A percentile compares a stretch with the other conserved stretches of the same genome.
These are phyloP conservation scores for Cladosporium sp. DNA, from an alignment of 2,329 filamentous ascomycete genomes.

Conservation along the genomic window DNA sequence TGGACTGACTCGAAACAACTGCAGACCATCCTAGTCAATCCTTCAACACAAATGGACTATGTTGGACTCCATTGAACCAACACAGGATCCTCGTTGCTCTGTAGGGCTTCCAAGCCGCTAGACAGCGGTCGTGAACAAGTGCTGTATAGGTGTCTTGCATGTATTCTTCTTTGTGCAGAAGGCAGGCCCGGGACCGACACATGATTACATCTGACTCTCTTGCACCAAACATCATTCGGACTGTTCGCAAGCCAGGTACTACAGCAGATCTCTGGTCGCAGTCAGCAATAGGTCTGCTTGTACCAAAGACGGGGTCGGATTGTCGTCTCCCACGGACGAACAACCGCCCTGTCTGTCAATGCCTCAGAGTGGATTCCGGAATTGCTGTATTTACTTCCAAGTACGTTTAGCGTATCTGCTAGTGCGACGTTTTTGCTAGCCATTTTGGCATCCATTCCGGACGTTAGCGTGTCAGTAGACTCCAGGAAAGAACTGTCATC, in stretches of 20 bases:
- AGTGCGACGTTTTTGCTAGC: background rate
- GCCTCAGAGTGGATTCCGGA: background rate
- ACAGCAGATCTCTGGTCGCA: background rate
- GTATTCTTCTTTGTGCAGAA: too few species aligned
- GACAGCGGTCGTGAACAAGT: background rate
- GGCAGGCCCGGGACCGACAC: too few species aligned
- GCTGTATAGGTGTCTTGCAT: background rate
- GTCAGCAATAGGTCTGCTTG: background rate
- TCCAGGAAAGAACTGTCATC: background rate
- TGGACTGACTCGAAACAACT: background rate
- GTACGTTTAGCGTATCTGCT: background rate
- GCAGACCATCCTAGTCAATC: background rate
- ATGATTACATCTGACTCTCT: background rate
- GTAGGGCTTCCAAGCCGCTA: background rate
- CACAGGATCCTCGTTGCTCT: background rate
- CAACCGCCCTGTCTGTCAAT: background rate
- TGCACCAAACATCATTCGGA: background rate
- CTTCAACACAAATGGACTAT: background rate
- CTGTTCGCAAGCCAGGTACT: background rate
- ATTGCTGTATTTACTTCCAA: too few species aligned
- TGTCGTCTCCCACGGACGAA: background rate
- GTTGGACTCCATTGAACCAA: background rate
- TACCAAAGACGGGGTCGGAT: background rate
- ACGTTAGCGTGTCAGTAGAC: background rate
- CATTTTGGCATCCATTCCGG: background rate